phyloP scores from a whole-genome alignment of 768 basidiomycete genomes.

The Mycena haematopus region DNA sequence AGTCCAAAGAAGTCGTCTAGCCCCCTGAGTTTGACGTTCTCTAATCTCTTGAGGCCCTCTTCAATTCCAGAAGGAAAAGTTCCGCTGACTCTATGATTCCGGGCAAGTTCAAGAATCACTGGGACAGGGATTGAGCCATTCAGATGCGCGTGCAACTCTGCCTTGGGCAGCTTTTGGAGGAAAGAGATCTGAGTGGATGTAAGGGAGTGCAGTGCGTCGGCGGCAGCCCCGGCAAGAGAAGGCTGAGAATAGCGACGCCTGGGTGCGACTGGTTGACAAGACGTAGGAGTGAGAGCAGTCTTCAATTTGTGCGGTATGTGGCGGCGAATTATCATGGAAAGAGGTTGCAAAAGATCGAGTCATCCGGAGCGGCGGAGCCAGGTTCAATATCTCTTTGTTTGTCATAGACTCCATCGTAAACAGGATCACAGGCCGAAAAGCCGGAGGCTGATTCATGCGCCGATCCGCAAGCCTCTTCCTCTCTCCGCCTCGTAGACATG shows the following conservation, averaged over 20 bases:
- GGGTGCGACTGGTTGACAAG: too few species aligned
- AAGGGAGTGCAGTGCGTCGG: constrained; percentile 7
- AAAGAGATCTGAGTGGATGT: constrained; percentile 56
- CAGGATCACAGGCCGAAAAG: too few species aligned
- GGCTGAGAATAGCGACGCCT: not conserved
- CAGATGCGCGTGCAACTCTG: constrained; percentile 56
- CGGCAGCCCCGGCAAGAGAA: constrained; percentile 2
- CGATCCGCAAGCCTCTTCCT: not conserved
- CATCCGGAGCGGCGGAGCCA: too few species aligned
- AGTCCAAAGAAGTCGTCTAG: constrained; percentile 48
- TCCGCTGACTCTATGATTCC: not conserved
- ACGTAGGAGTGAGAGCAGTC: too few species aligned
- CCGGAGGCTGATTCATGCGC: too few species aligned
- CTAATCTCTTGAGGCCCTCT: constrained; percentile 46
- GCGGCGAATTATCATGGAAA: not conserved
- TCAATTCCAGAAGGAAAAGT: constrained; percentile 31
- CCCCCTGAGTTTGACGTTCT: constrained; percentile 40
- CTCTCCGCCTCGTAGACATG: constrained; percentile 8
- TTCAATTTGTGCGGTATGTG: too few species aligned
- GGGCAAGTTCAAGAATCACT: constrained; percentile 11
- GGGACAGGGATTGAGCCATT: constrained; percentile 18
- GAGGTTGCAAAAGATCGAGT: too few species aligned
- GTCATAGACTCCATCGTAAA: too few species aligned
- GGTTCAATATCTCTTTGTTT: too few species aligned
- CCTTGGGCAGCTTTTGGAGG: constrained; percentile 71